Base-by-base conservation (phyloP, 1,139 yeast species). In the Arxiozyma telluris region DNA sequence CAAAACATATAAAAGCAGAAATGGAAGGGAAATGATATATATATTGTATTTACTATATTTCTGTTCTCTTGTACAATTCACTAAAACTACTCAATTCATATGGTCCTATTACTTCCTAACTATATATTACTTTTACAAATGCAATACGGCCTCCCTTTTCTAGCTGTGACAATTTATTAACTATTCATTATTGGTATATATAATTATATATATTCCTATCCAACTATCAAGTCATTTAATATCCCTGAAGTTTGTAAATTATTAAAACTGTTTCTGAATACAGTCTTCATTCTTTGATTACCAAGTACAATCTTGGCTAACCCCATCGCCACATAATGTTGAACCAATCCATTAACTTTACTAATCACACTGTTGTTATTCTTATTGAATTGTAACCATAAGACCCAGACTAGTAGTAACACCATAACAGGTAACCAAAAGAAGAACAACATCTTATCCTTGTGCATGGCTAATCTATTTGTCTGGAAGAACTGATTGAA, bases 351-450 rank as follows among this genome's bases (percentile, higher is more conserved):
- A 27, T 65, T 59, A 39, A 61, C 53, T 48, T 61, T 59, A 47
- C 59, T 61, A 38, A 67, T 61, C 22, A 54, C 47, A 49, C 59
- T 63, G 30, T 63, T 64, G 44, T 61, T 64, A 21, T 72, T 76
- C 5, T 42, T 34, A 44, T 87, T 85, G 64, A 82, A 75, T 44
- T 77, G 75, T 54, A 77, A 70, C 41, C 82, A 71, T 49, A 82
- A 70, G 63, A 81, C 75, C 52, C 80, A 71, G 1, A 84, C 77
- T 3, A 81, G 60, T 23, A 82, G 74, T 50, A 77, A 57, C 41
- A 84, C 63, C 67, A 84, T 74, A 43, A 83, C 75, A 27, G 94
- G 94, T 57, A 86, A 71, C 97, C 97, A 90, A 76, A 90, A 90
- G 66, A 89, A 86, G 55, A 89, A 73, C 62, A 90, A 75, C 88